phyloP scores from a whole-genome alignment of 2,329 filamentous ascomycete genomes.

The Penicillium sp. region DNA sequence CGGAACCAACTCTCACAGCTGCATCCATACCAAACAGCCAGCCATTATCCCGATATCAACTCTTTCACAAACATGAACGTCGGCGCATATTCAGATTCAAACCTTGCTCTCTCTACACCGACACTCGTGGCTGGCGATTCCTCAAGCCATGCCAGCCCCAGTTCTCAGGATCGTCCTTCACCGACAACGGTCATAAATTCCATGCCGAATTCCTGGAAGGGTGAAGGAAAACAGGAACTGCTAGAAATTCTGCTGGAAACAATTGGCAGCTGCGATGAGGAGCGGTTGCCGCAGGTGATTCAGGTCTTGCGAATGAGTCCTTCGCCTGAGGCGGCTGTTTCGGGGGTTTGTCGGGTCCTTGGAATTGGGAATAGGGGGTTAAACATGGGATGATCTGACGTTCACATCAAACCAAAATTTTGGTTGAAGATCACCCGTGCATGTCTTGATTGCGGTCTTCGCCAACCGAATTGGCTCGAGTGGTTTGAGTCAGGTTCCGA shows the following conservation, averaged over 20 bases:
- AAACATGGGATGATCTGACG: not conserved
- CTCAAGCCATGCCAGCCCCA: not conserved
- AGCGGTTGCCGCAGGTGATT: constrained; percentile 25
- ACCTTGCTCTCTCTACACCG: not conserved
- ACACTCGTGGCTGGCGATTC: not conserved
- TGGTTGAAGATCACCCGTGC: not conserved
- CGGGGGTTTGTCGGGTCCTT: constrained; percentile 25
- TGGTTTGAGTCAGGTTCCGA: not conserved
- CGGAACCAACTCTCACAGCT: not conserved
- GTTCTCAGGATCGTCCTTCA: constrained; percentile 1
- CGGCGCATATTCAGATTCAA: not conserved
- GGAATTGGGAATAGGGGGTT: constrained; percentile 14
- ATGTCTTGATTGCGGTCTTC: not conserved
- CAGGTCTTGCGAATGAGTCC: constrained; percentile 27
- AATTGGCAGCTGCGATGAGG: constrained; percentile 28
- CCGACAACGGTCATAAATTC: constrained; percentile 9
- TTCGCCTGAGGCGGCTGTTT: constrained; percentile 30
- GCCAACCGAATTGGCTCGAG: not conserved
- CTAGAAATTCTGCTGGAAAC: constrained; percentile 28
- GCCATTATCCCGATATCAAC: constrained; percentile 5
- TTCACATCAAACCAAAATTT: not conserved
- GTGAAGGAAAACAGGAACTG: constrained; percentile 23
- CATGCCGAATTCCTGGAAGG: constrained; percentile 24
- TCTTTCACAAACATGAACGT: not conserved
- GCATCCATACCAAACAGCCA: not conserved